A percentile compares a stretch with the other conserved stretches of the same genome.
phyloP scores from a whole-genome alignment of 1,139 yeast species.

The Candida labiduridarum region DNA sequence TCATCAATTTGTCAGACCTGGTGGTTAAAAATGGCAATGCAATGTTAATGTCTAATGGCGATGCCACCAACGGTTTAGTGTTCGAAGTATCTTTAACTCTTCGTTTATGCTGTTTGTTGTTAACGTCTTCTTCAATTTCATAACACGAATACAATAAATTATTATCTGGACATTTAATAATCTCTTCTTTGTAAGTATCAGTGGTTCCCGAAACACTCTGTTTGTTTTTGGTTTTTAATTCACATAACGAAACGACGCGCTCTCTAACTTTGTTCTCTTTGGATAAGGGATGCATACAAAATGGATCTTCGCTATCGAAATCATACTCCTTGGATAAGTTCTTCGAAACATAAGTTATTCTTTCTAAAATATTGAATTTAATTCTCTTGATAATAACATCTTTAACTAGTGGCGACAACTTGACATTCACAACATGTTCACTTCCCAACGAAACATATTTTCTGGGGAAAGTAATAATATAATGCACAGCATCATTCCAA shows the following conservation, averaged over 20 bases:
- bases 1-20: slow-evolving; percentile 33
- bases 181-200: slow-evolving; percentile 55
- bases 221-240: slow-evolving; percentile 58
- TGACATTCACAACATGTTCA: slow-evolving; percentile 61
- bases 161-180: slow-evolving; percentile 60
- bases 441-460: slow-evolving; percentile 75
- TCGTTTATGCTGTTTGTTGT: slow-evolving; percentile 10
- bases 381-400: slow-evolving; percentile 71
- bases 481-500: slow-evolving; percentile 81
- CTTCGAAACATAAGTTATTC: slow-evolving; percentile 66
- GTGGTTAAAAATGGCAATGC: slow-evolving; percentile 53
- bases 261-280: slow-evolving; percentile 45
- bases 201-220: slow-evolving; percentile 25
- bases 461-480: slow-evolving; percentile 75
- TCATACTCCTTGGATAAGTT: slow-evolving; percentile 58
- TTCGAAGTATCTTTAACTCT: slow-evolving; percentile 16
- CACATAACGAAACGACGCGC: slow-evolving; percentile 59
- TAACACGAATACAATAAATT: slow-evolving; percentile 63
- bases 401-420: slow-evolving; percentile 72
- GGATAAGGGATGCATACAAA: slow-evolving; percentile 22
- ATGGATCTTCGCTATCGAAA: slow-evolving; percentile 53
- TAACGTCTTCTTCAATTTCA: slow-evolving; percentile 29
- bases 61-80: slow-evolving; percentile 35
- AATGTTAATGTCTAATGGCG: slow-evolving; percentile 48
- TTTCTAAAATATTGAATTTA: slow-evolving; percentile 71